These are phyloP conservation scores for Phoma sp. DNA, from an alignment of 2,329 filamentous ascomycete species.

Conservation along the genomic window DNA sequence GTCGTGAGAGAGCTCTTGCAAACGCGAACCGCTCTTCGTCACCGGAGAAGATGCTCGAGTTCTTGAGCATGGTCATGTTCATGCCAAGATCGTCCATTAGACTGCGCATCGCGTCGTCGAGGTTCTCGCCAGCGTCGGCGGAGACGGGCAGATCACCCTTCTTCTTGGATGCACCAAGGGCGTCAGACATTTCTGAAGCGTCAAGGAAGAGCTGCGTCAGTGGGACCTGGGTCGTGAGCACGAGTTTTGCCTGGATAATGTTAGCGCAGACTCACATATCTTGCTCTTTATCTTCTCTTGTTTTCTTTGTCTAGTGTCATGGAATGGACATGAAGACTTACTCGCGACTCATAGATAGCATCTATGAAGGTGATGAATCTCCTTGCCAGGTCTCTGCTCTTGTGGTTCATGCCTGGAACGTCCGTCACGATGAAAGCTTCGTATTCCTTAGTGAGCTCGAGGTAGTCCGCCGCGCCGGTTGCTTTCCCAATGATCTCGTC, in stretches of 20 bases:
- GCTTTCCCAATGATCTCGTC: constrained; percentile 87
- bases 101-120: constrained; percentile 75
- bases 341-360: constrained; percentile 82
- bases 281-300: background rate
- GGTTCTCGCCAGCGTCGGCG: constrained; percentile 54
- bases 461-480: constrained; percentile 91
- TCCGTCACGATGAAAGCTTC: constrained; percentile 92
- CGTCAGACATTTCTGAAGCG: constrained; percentile 55
- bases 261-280: background rate
- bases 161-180: constrained; percentile 51
- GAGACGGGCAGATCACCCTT: constrained; percentile 50
- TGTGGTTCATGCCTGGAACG: constrained; percentile 88
- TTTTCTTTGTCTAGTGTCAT: background rate
- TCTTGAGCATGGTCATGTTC: constrained; percentile 84
- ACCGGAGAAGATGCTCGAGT: constrained; percentile 84
- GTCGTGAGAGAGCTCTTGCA: constrained; percentile 80
- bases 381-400: constrained; percentile 83
- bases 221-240: constrained; percentile 87
- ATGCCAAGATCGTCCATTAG: constrained; percentile 88
- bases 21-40: constrained; percentile 98
- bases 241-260: constrained; percentile 77
- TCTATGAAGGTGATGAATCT: constrained; percentile 98
- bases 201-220: constrained; percentile 86
- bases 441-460: constrained; percentile 88
- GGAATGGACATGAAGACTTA: constrained; percentile 39